These are phyloP conservation scores for Eutypella sp. DNA, from an alignment of 2,329 filamentous ascomycete species.

Conservation along the genomic window DNA sequence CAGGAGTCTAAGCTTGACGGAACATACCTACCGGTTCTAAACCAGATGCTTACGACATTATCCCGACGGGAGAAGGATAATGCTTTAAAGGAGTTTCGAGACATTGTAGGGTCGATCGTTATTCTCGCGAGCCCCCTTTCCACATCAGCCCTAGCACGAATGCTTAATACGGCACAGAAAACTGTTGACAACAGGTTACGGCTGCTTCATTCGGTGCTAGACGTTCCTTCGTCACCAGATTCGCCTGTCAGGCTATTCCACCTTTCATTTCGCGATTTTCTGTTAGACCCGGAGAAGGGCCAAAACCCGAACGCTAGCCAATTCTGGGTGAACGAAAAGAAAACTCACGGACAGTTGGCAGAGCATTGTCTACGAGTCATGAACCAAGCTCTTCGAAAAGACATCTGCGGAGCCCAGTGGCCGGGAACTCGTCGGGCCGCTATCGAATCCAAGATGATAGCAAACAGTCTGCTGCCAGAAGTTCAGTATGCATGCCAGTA, in stretches of 20 bases:
- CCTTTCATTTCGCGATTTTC: slow-evolving; percentile 34
- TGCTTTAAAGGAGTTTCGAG: slow-evolving; percentile 20
- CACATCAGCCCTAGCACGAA: background rate
- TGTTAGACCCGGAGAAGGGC: slow-evolving; percentile 23
- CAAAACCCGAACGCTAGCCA: slow-evolving; percentile 6
- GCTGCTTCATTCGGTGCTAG: slow-evolving; percentile 30
- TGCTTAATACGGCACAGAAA: slow-evolving; percentile 3
- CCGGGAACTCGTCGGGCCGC: background rate
- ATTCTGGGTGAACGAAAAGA: slow-evolving; percentile 32
- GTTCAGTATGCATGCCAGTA: slow-evolving; percentile 26
- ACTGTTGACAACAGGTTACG: slow-evolving; percentile 18
- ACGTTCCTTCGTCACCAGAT: slow-evolving; percentile 18
- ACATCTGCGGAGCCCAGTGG: slow-evolving; percentile 26
- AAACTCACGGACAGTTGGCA: slow-evolving; percentile 26
- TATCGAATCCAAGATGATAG: background rate
- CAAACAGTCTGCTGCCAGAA: slow-evolving; percentile 2
- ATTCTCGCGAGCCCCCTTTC: slow-evolving; percentile 15
- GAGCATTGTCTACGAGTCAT: slow-evolving; percentile 32
- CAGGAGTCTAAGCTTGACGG: slow-evolving; percentile 14
- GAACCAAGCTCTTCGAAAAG: slow-evolving; percentile 22
- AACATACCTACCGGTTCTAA: too few relatives aligned
- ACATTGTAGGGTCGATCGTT: slow-evolving; percentile 27
- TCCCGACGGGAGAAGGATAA: slow-evolving; percentile 6
- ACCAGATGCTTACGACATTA: slow-evolving; percentile 13
- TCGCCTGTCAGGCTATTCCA: slow-evolving; percentile 27